Base-by-base conservation (phyloP, 352 stramenopile genomes). In the Phytophthora pinifolia region DNA sequence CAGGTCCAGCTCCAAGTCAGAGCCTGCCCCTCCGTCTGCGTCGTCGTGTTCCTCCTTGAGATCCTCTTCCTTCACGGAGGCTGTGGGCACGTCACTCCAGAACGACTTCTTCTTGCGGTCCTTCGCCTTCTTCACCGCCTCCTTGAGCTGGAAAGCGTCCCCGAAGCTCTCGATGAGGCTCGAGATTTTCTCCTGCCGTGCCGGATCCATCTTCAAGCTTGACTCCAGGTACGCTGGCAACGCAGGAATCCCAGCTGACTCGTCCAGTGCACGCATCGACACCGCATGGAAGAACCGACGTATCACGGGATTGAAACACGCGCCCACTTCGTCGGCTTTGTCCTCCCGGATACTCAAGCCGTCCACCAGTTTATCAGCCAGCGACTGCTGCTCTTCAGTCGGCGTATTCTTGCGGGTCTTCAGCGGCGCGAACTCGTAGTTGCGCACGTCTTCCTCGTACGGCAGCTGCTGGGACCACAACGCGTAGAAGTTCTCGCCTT, bases 371-470 rank as follows among this genome's bases (percentile, higher is more conserved):
- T 74, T 74, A 50, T 94, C 79, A 0, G 81, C 81, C 0, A 86
- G 51, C 1, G 63, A 54, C 22, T 89, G 79, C 49, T 94, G 81
- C n/a, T 78, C 43, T 9, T 69, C 64, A 7, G 55, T 86, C 2
- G 80, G 83, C 7, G 62, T 65, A 27, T 74, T 50, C 53, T 86
- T 83, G n/a, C 62, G 51, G 4, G 50, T 79, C 34, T 79, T 79
- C 6, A 92, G 65, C 13, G 82, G 72, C 34, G 78, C 67, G 55
- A 94, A 94, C 55, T 94, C 82, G 44, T 91, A 94, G 17, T 56
- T 79, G 7, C 84, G 76, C 31, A 92, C 10, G 34, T 94, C 84
- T 70, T 94, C 84, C 55, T 90, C 82, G 41, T 79, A 92, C 31
- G 84, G 82, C 41, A 94, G 50, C 51, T 89, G 78, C 22, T 91